Evolutionary conservation across 2,329 filamentous ascomycete species (phyloP).

Genomic region (Tolypocladium album): DNA sequence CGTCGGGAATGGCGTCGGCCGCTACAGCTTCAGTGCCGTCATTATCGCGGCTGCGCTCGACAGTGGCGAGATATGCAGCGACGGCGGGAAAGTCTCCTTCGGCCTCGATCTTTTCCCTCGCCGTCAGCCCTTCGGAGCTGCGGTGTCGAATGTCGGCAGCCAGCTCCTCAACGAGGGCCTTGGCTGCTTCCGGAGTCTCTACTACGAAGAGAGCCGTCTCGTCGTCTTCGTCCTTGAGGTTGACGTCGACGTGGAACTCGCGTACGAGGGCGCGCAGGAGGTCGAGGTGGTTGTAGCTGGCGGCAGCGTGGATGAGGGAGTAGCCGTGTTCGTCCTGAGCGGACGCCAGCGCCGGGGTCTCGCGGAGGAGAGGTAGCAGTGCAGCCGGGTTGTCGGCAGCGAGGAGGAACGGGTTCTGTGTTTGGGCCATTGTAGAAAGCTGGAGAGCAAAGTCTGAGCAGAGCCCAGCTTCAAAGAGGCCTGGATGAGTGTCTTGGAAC

Average conservation of each 20-base stretch:
- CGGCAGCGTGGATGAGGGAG: slow-evolving; percentile 83
- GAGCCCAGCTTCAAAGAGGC: neutral
- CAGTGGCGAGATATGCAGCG: slow-evolving; percentile 52
- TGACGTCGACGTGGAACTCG: slow-evolving; percentile 68
- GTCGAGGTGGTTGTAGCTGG: slow-evolving; percentile 80
- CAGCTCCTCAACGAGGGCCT: slow-evolving; percentile 72
- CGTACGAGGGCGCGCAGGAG: slow-evolving; percentile 66
- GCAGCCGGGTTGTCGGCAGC: slow-evolving; percentile 72
- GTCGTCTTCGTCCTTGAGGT: slow-evolving; percentile 79
- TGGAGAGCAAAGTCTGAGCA: neutral
- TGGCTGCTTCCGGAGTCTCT: slow-evolving; percentile 70
- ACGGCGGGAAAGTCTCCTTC: slow-evolving; percentile 73
- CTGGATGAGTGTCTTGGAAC: neutral
- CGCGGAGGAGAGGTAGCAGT: slow-evolving; percentile 63
- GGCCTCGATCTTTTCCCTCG: slow-evolving; percentile 65
- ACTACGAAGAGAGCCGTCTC: slow-evolving; percentile 94
- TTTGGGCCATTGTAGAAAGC: slow-evolving; percentile 32
- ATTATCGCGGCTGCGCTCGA: slow-evolving; percentile 15
- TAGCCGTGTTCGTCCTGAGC: slow-evolving; percentile 87
- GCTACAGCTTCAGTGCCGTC: slow-evolving; percentile 17
- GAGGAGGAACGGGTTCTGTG: slow-evolving; percentile 57
- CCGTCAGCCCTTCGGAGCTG: slow-evolving; percentile 69
- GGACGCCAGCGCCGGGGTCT: slow-evolving; percentile 65
- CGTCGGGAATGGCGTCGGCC: slow-evolving; percentile 17
- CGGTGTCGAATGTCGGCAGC: slow-evolving; percentile 53